Evolutionary conservation across 805 yeast genomes (phyloP).

Genomic region (Candida berthetii): DNA sequence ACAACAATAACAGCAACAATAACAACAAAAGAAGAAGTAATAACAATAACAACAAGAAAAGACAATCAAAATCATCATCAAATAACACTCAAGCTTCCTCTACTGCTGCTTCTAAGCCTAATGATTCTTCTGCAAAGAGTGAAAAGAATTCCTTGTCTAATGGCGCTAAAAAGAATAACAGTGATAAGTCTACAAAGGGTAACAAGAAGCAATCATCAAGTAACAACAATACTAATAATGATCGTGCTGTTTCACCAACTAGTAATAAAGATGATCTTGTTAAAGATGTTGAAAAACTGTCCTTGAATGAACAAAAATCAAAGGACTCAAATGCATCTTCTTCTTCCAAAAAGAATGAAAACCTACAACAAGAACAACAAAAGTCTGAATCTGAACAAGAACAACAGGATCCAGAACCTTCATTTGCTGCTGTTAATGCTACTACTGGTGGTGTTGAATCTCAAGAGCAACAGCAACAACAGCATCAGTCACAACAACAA

Average conservation of each 20-base stretch:
- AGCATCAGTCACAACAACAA: slow-evolving; percentile 6
- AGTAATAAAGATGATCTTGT: background rate
- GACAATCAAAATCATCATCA: background rate
- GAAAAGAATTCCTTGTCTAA: background rate
- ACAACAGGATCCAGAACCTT: background rate
- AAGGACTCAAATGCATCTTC: background rate
- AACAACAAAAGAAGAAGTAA: slow-evolving; percentile 1
- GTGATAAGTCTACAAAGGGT: background rate
- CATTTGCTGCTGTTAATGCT: no score
- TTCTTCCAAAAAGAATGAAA: no score
- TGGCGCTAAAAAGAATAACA: background rate
- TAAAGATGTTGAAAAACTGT: slow-evolving; percentile 11
- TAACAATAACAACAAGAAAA: slow-evolving; percentile 1
- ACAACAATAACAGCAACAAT: slow-evolving; percentile 2
- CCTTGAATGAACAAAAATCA: background rate
- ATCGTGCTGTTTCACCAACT: background rate
- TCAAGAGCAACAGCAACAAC: slow-evolving; percentile 6
- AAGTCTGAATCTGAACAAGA: slow-evolving; percentile 1
- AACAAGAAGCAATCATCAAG: background rate
- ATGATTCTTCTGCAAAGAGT: background rate
- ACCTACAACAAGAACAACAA: background rate
- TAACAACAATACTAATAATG: no score
- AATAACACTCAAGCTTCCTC: no score
- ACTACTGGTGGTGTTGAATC: no score
- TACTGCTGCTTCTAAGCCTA: no score